Evolutionary conservation across 2,329 filamentous ascomycete genomes (phyloP).

Genomic region (Epichloe bromicola): DNA sequence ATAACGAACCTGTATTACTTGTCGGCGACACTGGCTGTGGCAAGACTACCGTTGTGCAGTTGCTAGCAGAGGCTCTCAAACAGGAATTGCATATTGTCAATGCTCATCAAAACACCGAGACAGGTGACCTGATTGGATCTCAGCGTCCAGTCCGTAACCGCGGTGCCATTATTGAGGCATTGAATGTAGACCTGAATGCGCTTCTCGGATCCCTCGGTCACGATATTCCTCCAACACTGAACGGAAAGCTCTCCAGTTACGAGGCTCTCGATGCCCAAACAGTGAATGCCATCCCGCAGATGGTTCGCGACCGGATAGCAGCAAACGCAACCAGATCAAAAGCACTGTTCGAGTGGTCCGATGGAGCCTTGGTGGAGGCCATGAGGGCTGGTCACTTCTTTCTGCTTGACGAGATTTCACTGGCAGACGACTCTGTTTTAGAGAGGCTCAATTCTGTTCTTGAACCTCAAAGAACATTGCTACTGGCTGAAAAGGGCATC

Average conservation of each 20-base stretch:
- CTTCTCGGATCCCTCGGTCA: conserved; percentile 30
- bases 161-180: conserved; percentile 51
- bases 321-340: conserved; percentile 51
- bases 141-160: conserved; percentile 86
- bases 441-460: conserved; percentile 94
- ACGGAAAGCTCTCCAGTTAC: conserved; percentile 47
- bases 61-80: conserved; percentile 67
- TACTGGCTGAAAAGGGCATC: conserved; percentile 88
- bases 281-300: conserved; percentile 33
- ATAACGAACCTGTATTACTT: conserved; percentile 86
- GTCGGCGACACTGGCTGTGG: conserved; percentile 96
- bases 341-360: conserved; percentile 90
- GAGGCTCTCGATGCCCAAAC: conserved; percentile 32
- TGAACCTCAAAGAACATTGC: conserved; percentile 71
- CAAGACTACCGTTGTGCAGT: conserved; percentile 92
- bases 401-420: conserved; percentile 90
- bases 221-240: conserved; percentile 29
- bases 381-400: conserved; percentile 89
- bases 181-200: conserved; percentile 47
- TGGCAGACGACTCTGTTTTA: conserved; percentile 93
- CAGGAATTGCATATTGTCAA: conserved; percentile 82
- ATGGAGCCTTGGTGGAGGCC: conserved; percentile 83
- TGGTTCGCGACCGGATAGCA: conserved; percentile 33
- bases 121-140: conserved; percentile 90
- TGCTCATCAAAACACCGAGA: conserved; percentile 96